phyloP scores from a whole-genome alignment of 768 basidiomycete genomes.

The Termitomyces sp. region DNA sequence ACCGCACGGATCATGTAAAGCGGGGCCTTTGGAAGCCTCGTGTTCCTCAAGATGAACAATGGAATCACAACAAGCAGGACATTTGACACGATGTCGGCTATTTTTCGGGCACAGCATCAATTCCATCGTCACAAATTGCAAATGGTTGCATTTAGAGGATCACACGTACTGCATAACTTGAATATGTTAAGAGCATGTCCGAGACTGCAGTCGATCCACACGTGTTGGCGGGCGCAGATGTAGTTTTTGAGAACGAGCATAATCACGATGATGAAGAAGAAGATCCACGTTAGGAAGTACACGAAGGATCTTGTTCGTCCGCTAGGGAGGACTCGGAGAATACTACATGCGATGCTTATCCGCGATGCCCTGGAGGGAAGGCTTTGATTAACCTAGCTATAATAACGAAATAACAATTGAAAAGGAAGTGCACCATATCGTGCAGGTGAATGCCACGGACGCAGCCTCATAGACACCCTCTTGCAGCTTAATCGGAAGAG shows the following conservation, averaged over 20 bases:
- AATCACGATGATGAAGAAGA: slow-evolving; percentile 2
- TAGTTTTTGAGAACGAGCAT: slow-evolving; percentile 12
- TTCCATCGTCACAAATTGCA: neutral
- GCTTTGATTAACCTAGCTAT: neutral
- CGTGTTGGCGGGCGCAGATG: slow-evolving; percentile 5
- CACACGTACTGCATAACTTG: slow-evolving; percentile 10
- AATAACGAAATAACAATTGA: neutral
- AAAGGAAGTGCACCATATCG: slow-evolving; percentile 12
- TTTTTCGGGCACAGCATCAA: neutral
- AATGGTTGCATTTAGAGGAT: neutral
- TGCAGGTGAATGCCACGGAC: slow-evolving; percentile 12
- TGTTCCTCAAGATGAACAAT: slow-evolving; percentile 6
- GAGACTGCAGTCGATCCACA: slow-evolving; percentile 10
- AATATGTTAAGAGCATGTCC: slow-evolving; percentile 5
- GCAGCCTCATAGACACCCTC: neutral
- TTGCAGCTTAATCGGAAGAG: neutral
- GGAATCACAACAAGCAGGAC: slow-evolving; percentile 5
- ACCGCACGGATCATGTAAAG: slow-evolving; percentile 12
- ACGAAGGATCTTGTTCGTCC: slow-evolving; percentile 5
- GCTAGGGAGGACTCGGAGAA: slow-evolving; percentile 11
- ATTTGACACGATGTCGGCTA: slow-evolving; percentile 12
- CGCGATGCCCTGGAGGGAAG: slow-evolving; percentile 12
- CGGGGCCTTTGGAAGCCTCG: slow-evolving; percentile 5
- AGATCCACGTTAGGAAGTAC: neutral
- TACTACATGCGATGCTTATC: slow-evolving; percentile 17